Base-by-base conservation (phyloP, 768 basidiomycete species). In the Lactarius pseudohatsudake region DNA sequence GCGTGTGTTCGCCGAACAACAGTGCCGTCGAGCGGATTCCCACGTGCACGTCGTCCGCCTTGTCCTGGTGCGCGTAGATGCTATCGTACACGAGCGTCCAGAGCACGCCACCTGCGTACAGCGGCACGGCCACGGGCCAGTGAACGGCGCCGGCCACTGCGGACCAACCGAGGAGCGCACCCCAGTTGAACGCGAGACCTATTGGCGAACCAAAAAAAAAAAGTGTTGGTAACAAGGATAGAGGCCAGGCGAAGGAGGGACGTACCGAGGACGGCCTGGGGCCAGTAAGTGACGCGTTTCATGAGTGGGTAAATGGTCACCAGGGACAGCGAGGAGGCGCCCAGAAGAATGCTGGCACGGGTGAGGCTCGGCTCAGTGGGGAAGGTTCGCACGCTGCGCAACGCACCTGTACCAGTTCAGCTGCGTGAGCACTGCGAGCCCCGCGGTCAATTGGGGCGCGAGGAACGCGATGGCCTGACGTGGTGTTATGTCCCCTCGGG, bases 11-110 rank as follows among this genome's bases (percentile, higher is more conserved):
- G 32, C 90, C 92, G 73, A 98, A 98, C 50, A 98, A 84, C 54
- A 98, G 82, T 2, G 97, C 97, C 2, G 95, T 99, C 15, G 95
- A 97, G 66, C 89, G 92, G 75, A 99, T 96, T 41, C 92, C 94
- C 28, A 85, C 92, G 53, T 84, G 79, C 59, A 92, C 81, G 73
- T 99, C 97, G 79, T 99, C 97, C 18, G 69, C 73, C 79, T 98
- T 99, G 78, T 99, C 97, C 91, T 98, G 96, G 76, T 99, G 97
- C 3, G 97, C 97, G 73, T 98, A 98, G 70, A 98, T 94, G 58
- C 90, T 96, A 72, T 99, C 97, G 74, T 98, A 99, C 1, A 97
- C 92, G 54, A 99, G 83, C 58, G 96, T 96, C 95, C 96, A 98
- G 72, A 87, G 86, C 32, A 95, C 78, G 28, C 93, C 92, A 9